Evolutionary conservation across 2,329 filamentous ascomycete genomes (phyloP), one percentile per base, ranked within the genome.

Genomic region (Aaosphaeria arxii): DNA sequence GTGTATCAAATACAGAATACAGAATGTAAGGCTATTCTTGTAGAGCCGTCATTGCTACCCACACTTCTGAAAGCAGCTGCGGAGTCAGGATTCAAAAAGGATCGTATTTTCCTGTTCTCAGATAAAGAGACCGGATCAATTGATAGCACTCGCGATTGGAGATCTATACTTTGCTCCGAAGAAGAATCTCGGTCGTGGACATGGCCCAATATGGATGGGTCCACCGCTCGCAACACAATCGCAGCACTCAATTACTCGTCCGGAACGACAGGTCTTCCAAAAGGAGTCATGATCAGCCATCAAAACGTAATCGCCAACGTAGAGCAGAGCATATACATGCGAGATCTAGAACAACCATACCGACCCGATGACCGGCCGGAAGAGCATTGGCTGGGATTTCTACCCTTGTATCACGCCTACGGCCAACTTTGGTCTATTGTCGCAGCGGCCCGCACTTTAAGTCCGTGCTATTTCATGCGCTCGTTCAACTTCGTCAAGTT

Each of bases 401-500:
- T 73, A 5, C 71, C 70, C 3, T 56, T 73, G 4, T 72, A 72
- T 45, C 70, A 73, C 49, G 67, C 66, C 4, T 81, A 79, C 54
- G 68, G 67, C 17, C 63, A 73, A 39, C 62, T 71, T 17, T 71
- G 68, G 61, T 70, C 68, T 38, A 64, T 73, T 48, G 62, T 67
- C n/a, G 61, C 59, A 1, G 67, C 70, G 2, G 55, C 63, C 3
- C 64, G 64, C 40, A 64, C 59, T 36, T 36, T 36, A 3, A 36
- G n/a, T 36, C 9, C 7, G n/a, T 36, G 7, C 33, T 71, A 88
- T 4, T 79, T 90, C 17, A 84, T 91, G 77, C 70, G 82, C 1
- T 83, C 84, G 50, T 95, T 95, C 67, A 87, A 92, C 49, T 74
- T 95, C 11, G 84, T 87, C 56, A 79, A 79, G 46, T 89, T 87